Evolutionary conservation across 306 rosid species (phyloP).

Genomic region (Trifolium pratense): DNA sequence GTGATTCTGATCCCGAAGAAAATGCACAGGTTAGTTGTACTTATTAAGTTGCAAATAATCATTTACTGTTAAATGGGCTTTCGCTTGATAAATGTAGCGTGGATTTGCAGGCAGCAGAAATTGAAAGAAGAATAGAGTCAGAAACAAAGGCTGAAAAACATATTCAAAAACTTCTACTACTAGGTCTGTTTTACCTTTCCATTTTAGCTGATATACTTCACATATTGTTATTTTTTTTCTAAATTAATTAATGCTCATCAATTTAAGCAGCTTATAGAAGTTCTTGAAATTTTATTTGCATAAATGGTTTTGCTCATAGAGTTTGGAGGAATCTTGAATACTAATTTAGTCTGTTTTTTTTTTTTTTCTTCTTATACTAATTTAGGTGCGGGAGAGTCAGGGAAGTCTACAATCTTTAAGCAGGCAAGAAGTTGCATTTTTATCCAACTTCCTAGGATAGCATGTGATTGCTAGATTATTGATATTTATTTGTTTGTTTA

Average conservation of each 20-base stretch:
- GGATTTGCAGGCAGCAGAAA: conserved; percentile 81
- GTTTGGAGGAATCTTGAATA: conserved; percentile 34
- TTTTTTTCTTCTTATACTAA: conserved; percentile 6
- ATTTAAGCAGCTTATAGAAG: background rate
- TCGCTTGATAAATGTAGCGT: conserved; percentile 32
- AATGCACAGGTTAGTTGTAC: conserved; percentile 70
- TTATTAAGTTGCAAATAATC: conserved; percentile 3
- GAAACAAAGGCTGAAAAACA: conserved; percentile 96
- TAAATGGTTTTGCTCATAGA: background rate
- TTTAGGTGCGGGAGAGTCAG: conserved; percentile 92
- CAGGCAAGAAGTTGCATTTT: conserved; percentile 64
- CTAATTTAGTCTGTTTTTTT: background rate
- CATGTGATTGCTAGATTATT: conserved; percentile 22
- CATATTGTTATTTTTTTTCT: background rate
- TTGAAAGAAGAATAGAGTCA: conserved; percentile 87
- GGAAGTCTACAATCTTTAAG: conserved; percentile 94
- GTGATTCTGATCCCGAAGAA: conserved; percentile 77
- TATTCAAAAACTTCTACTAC: conserved; percentile 89
- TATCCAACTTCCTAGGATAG: conserved; percentile 12
- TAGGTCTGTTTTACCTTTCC: conserved; percentile 59
- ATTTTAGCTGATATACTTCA: conserved; percentile 17
- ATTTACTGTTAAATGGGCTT: conserved; percentile 16
- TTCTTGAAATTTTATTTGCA: conserved; percentile 6
- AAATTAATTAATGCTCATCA: background rate
- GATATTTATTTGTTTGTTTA: conserved; percentile 24